These are phyloP conservation scores for Umbelopsis sp. DNA, from an alignment of 371 early-diverging fungal genomes.

Conservation along the genomic window DNA sequence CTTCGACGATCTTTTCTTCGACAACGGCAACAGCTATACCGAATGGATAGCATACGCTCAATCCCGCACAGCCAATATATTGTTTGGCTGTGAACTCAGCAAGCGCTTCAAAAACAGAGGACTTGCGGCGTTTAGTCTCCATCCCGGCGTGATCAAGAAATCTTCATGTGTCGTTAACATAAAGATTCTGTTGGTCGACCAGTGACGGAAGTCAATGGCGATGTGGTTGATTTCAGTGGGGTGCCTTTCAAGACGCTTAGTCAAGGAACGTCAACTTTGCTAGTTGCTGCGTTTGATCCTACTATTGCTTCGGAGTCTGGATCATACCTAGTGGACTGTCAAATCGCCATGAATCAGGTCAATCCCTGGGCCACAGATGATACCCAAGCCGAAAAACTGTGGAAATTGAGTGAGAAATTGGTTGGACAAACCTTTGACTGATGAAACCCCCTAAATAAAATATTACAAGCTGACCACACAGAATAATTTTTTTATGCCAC, in stretches of 20 bases:
- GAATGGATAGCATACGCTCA: slow-evolving; percentile 40
- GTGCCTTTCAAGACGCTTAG: neutral
- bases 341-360: neutral
- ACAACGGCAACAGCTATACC: neutral
- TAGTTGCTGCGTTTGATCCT: neutral
- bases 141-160: neutral
- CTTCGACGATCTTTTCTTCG: slow-evolving; percentile 22
- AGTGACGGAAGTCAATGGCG: neutral
- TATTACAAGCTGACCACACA: too few species aligned
- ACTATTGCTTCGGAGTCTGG: neutral
- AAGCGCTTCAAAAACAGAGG: slow-evolving; percentile 31
- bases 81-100: slow-evolving; percentile 59
- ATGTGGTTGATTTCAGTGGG: neutral
- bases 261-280: neutral
- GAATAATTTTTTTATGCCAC: too few species aligned
- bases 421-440: neutral
- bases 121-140: neutral
- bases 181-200: neutral
- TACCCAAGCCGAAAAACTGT: neutral
- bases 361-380: neutral
- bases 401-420: neutral
- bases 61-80: slow-evolving; percentile 66
- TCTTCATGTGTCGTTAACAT: too few species aligned
- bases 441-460: neutral
- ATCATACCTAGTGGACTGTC: neutral